A percentile compares a stretch with the other conserved stretches of the same genome.
These are phyloP conservation scores for Candida jianshihensis DNA, from an alignment of 805 yeast species.

Conservation along the genomic window DNA sequence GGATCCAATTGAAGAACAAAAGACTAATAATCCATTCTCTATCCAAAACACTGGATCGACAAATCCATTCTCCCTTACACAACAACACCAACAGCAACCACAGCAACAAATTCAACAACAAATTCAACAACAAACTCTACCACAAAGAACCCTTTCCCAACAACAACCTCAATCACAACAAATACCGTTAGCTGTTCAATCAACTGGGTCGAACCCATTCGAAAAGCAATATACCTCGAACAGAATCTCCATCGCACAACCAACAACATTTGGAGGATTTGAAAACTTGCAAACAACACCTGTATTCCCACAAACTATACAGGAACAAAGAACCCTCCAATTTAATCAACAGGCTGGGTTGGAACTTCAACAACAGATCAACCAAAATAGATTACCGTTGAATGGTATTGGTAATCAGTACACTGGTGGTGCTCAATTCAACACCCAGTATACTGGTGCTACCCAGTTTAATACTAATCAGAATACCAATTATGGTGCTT, in stretches of 20 bases:
- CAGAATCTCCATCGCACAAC: slow-evolving; percentile 29
- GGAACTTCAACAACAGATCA: slow-evolving; percentile 25
- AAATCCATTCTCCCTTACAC: not conserved
- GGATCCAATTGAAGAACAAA: slow-evolving; percentile 8
- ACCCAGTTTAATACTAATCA: slow-evolving; percentile 5
- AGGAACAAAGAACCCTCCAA: slow-evolving; percentile 29
- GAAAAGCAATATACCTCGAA: slow-evolving; percentile 18
- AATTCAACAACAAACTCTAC: slow-evolving; percentile 1
- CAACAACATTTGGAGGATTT: slow-evolving; percentile 68
- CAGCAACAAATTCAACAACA: too few species aligned
- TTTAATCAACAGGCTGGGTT: slow-evolving; percentile 32
- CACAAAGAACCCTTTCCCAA: too few species aligned
- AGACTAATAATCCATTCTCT: slow-evolving; percentile 26
- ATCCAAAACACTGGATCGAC: not conserved
- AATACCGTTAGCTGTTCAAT: slow-evolving; percentile 14
- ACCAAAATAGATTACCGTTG: slow-evolving; percentile 13
- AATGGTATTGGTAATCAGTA: too few species aligned
- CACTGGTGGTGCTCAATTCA: too few species aligned
- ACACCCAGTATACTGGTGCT: too few species aligned
- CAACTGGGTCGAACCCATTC: slow-evolving; percentile 36
- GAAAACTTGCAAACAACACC: slow-evolving; percentile 60
- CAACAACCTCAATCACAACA: not conserved
- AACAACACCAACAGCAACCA: not conserved
- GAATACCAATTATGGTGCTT: not conserved
- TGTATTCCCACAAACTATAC: slow-evolving; percentile 61